These are phyloP conservation scores for Pleurotus sapidus DNA, from an alignment of 768 basidiomycete species.

Conservation along the genomic window DNA sequence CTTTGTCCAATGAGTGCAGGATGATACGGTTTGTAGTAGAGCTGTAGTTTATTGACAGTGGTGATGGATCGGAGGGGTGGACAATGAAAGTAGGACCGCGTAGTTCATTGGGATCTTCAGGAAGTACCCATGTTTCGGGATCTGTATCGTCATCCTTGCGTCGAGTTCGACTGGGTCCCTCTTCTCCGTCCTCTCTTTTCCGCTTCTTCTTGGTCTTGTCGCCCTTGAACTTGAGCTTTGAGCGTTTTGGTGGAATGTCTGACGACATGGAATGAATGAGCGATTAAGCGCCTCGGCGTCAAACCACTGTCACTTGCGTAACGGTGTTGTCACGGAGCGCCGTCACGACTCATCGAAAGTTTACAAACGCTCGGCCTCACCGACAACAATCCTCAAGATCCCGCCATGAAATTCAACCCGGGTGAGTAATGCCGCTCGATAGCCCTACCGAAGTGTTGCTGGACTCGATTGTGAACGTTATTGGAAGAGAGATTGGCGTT, in stretches of 20 bases:
- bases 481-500: constrained; percentile 22
- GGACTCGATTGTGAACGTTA: background rate
- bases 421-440: constrained; percentile 48
- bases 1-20: constrained; percentile 63
- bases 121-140: constrained; percentile 78
- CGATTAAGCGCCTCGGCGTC: constrained; percentile 1
- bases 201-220: constrained; percentile 84
- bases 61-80: constrained; percentile 78
- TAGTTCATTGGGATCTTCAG: constrained; percentile 67
- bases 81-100: constrained; percentile 86
- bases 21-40: constrained; percentile 71
- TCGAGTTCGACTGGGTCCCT: constrained; percentile 43
- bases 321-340: constrained; percentile 28
- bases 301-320: constrained; percentile 20
- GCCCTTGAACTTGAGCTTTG: constrained; percentile 86
- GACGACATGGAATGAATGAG: constrained; percentile 21
- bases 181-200: constrained; percentile 56
- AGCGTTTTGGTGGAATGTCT: constrained; percentile 39
- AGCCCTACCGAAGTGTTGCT: background rate
- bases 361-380: constrained; percentile 31
- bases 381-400: constrained; percentile 59
- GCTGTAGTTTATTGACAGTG: constrained; percentile 76
- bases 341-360: constrained; percentile 10
- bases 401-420: constrained; percentile 77
- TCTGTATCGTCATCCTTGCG: constrained; percentile 57